Base-by-base conservation (phyloP, 805 yeast species). In the Metschnikowia koreensis region DNA sequence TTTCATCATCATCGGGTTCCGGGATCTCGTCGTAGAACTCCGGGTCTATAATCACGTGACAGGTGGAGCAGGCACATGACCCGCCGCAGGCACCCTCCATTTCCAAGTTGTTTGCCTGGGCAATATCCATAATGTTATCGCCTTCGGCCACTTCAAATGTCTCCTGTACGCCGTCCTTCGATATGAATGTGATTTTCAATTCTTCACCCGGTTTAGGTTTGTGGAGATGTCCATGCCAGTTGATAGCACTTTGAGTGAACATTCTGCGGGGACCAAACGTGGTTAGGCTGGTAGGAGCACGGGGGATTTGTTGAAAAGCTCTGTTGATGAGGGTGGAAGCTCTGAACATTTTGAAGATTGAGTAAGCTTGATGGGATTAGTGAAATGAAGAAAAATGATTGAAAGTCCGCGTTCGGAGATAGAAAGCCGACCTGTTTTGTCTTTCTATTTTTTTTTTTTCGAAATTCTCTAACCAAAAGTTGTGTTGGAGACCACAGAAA, bases 31-130 rank as follows among this genome's bases (percentile, higher is more conserved):
- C 99, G 70, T 90, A 94, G 67, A 76, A 91, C 43, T 87, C 97
- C 0, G 99, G 98, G 66, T 94, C 99, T 38, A 94, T 91, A 46
- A 94, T 93, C 48, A 94, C 86, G 71, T 94, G 99, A 66, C 99
- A 94, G 0, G 99, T 94, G 6, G 97, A 91, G 68, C 99, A 94
- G 1, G 99, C 99, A 76, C 99, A 94, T 4, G 97, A 90, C 3
- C 98, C 99, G 22, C 99, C 99, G 71, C 99, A 94, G 0, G 99
- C 99, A 42, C 85, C 97, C 68, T 94, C 99, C 94, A 94, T 92
- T 59, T 94, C 99, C 52, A 94, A 70, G 62, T 92, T 87, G 65
- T 92, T 72, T 3, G 94, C 96, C 71, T 94, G 98, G 6, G 98
- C 99, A 51, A 94, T 90, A 66, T 94, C 99, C 66, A 94, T 73